Conservation (phyloP, 192 early-diverging fungal genomes). For the Coemansia sp. region DNA sequence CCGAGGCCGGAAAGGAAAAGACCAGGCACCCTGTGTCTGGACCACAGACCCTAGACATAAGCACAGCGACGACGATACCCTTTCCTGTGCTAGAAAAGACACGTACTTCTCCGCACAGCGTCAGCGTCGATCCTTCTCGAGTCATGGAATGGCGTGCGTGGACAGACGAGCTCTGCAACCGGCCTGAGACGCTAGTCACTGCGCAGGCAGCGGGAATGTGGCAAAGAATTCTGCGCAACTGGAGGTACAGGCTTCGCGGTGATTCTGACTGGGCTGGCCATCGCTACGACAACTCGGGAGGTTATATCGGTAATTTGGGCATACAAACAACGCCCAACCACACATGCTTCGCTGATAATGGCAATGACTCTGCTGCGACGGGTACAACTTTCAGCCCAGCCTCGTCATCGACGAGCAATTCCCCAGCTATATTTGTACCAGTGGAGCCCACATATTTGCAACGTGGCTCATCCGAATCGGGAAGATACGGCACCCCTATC, state of each 20-base stretch:
- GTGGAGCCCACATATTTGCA: constrained; percentile 38
- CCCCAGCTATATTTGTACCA: constrained; percentile 13
- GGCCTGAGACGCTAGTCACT: constrained; percentile 3
- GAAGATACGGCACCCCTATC: constrained; percentile 18
- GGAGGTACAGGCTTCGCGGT: constrained; percentile 13
- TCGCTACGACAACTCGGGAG: constrained; percentile 15
- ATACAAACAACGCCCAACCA: constrained; percentile 2
- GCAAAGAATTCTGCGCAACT: constrained; percentile 23
- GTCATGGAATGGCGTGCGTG: constrained; percentile 23
- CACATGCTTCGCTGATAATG: not conserved
- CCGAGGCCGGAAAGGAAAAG: not conserved
- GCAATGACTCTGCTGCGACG: not conserved
- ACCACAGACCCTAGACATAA: not conserved
- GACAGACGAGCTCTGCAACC: constrained; percentile 18
- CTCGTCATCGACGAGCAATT: constrained; percentile 9
- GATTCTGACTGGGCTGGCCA: not conserved
- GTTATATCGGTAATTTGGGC: constrained; percentile 11
- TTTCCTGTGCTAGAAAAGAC: not conserved
- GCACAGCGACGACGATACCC: not conserved
- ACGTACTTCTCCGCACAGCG: not conserved
- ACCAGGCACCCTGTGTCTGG: not conserved
- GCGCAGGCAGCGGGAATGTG: constrained; percentile 27
- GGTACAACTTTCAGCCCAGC: not conserved
- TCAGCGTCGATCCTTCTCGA: not conserved
- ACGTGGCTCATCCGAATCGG: constrained; percentile 42